Evolutionary conservation across 2,329 filamentous ascomycete species (phyloP).

Genomic region (Fusarium verrucosum): DNA sequence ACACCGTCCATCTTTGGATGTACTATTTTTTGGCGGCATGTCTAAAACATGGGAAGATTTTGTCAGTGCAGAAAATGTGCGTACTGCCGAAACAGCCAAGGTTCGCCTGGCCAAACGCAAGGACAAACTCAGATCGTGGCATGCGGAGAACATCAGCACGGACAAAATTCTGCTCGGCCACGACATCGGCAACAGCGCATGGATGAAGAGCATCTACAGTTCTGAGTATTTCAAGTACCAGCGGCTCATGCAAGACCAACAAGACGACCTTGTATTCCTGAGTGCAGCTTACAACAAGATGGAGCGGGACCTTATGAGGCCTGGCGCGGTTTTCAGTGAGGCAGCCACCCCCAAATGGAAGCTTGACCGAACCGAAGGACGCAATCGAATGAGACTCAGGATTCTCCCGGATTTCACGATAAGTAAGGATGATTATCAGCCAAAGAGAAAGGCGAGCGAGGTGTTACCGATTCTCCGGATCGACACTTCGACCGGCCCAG

Average conservation of each 20-base stretch:
- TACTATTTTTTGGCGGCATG: conserved; percentile 82
- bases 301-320: conserved; percentile 78
- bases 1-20: conserved; percentile 79
- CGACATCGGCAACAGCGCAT: conserved; percentile 85
- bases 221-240: conserved; percentile 94
- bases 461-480: conserved; percentile 50
- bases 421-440: conserved; percentile 79
- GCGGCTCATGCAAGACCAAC: conserved; percentile 87
- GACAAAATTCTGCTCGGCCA: conserved; percentile 83
- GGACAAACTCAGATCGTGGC: conserved; percentile 85
- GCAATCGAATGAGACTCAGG: conserved; percentile 92
- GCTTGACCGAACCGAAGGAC: conserved; percentile 92
- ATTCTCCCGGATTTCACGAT: conserved; percentile 80
- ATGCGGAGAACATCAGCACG: conserved; percentile 70
- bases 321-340: conserved; percentile 82
- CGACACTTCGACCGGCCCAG: conserved; percentile 42
- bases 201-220: conserved; percentile 94
- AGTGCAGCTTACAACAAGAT: conserved; percentile 80
- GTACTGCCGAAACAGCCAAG: conserved; percentile 78
- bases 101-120: conserved; percentile 76
- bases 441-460: conserved; percentile 75
- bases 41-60: conserved; percentile 90
- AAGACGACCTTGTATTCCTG: conserved; percentile 85
- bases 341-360: conserved; percentile 79
- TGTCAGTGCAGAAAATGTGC: conserved; percentile 81